A percentile compares a stretch with the other conserved stretches of the same genome.
Conservation (phyloP, 768 basidiomycete genomes). For the Roridomyces roridus region DNA sequence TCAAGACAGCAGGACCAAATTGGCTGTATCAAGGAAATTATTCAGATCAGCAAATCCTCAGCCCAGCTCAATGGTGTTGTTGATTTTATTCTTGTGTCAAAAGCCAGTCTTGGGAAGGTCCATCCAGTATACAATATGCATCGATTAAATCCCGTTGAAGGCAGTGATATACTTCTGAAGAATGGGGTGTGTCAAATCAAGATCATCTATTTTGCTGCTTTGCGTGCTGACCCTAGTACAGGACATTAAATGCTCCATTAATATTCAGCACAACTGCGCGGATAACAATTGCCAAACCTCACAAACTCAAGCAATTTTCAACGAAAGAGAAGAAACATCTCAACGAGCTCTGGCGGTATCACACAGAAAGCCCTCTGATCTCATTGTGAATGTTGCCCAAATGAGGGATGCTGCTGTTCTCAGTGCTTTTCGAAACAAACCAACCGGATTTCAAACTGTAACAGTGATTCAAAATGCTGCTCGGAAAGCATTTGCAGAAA, state of each 20-base stretch:
- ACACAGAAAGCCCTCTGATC: not conserved
- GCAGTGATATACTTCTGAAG: not conserved
- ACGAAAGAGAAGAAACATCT: conserved; percentile 19
- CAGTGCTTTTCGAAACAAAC: conserved; percentile 1
- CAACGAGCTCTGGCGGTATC: not conserved
- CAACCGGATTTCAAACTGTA: not conserved
- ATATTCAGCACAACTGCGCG: conserved; percentile 30
- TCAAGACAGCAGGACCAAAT: not conserved
- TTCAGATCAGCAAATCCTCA: conserved; percentile 7
- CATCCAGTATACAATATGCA: conserved; percentile 10
- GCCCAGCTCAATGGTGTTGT: not conserved
- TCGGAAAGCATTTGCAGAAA: not conserved
- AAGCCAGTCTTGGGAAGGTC: not conserved
- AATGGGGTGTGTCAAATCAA: not conserved
- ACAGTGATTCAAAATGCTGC: not conserved
- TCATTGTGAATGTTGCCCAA: conserved; percentile 13
- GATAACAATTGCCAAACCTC: conserved; percentile 16
- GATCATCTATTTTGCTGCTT: too few species aligned
- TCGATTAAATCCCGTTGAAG: not conserved
- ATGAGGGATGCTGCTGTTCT: conserved; percentile 16
- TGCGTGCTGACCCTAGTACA: not conserved
- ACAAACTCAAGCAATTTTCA: not conserved
- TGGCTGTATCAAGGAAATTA: conserved; percentile 7
- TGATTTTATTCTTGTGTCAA: conserved; percentile 1
- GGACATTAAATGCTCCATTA: conserved; percentile 26